phyloP scores from a whole-genome alignment of 257 asterid species.

The Solanum bulbocastanum region DNA sequence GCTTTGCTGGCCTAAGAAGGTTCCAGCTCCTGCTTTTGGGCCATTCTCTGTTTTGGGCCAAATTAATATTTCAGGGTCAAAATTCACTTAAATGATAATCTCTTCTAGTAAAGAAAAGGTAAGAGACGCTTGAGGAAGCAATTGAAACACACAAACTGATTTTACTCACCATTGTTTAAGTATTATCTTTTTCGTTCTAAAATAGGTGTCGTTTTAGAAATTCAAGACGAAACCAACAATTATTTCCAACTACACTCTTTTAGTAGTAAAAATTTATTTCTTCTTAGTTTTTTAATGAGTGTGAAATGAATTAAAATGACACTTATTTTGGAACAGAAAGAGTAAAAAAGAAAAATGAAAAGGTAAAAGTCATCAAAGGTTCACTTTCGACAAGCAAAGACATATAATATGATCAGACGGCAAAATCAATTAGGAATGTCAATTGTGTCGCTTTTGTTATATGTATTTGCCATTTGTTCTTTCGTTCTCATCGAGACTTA shows the following conservation, averaged over 20 bases:
- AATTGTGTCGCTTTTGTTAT: background rate
- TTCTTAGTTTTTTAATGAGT: background rate
- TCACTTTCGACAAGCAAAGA: background rate
- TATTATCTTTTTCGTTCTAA: no score
- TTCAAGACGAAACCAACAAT: background rate
- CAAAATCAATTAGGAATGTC: background rate
- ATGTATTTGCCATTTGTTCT: constrained; percentile 11
- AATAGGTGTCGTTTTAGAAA: background rate
- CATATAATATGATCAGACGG: background rate
- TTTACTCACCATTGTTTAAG: background rate
- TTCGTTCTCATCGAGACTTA: constrained; percentile 10
- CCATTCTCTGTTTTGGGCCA: background rate
- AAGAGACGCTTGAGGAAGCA: background rate
- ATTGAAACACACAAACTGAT: background rate
- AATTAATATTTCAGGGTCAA: background rate
- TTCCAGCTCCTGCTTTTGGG: background rate
- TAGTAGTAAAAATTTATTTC: no score
- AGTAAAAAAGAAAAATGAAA: background rate
- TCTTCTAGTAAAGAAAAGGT: background rate
- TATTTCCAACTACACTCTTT: background rate
- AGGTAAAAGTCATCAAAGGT: background rate
- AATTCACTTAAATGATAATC: background rate
- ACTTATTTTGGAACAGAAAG: background rate
- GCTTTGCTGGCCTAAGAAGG: background rate
- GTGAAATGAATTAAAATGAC: background rate